Base-by-base conservation (phyloP, 2,329 filamentous ascomycete genomes). In the Talaromyces sp. region DNA sequence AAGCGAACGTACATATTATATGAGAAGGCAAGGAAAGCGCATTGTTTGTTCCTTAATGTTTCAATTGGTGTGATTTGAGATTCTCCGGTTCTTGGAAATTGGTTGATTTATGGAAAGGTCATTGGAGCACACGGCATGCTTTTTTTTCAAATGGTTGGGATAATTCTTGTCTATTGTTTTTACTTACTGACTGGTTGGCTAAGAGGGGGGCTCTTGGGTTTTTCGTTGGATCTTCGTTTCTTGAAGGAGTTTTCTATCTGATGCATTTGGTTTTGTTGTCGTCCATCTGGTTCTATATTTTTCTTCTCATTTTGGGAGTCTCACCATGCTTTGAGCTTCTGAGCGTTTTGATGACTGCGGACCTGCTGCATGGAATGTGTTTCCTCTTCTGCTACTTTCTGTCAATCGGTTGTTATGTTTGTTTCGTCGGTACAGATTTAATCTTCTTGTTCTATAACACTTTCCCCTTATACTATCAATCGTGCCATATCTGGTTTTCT, bases 1-100 rank as follows among this genome's bases (percentile, higher is more conserved):
- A 71, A 71, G 70, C 68, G 71, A 70, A 72, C 52, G 72, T 74
- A 76, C 70, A 76, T 75, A 75, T 37, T 70, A 68, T 68, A 68
- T 63, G 67, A 67, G 69, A 70, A 63, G 68, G 67, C 68, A 70
- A 67, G 67, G 68, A 70, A 67, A 66, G 66, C 68, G 69, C 64
- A 65, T 60, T 68, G 66, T 65, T 69, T 67, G n/a, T 41, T 45
- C 22, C 56, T 63, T 63, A 56, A 8, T 39, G 24, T 19, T 63
- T 47, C 45, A n/a, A 14, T 56, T 10, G 41, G 22, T 63, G 45
- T 39, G 60, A 54, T 31, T 57, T 22, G 33, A 39, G 22, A 39
- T 43, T 57, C 68, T 66, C 67, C 67, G 65, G 70, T 64, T 45
- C 49, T 54, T 50, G 61, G 45, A 33, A 56, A 37, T 62, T 61